Percentiles rank a stretch among this genome's conserved stretches.
Evolutionary conservation across 176 grass and related monocot species (phyloP).

Genomic region (Typha latifolia): DNA sequence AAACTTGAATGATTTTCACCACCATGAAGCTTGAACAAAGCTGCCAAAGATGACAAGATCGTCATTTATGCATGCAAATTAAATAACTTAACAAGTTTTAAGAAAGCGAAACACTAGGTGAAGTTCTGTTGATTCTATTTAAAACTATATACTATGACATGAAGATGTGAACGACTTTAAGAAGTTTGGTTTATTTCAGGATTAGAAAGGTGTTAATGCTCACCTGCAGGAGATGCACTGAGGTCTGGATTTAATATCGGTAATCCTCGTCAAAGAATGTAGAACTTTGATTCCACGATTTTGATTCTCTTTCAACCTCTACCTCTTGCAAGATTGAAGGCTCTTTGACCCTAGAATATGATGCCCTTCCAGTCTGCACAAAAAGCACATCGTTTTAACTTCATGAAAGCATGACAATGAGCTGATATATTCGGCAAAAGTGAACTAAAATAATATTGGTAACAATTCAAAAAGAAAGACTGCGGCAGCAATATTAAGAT

Average conservation of each 20-base stretch:
- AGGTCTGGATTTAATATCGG: slow-evolving; percentile 24
- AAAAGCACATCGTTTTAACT: not conserved
- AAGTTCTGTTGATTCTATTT: not conserved
- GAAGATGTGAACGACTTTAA: not conserved
- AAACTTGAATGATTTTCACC: not conserved
- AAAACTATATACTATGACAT: not conserved
- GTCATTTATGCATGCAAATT: not conserved
- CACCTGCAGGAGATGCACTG: slow-evolving; percentile 5
- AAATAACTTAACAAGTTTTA: too few relatives aligned
- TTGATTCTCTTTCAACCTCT: slow-evolving; percentile 35
- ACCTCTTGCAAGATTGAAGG: slow-evolving; percentile 57
- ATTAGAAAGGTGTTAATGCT: not conserved
- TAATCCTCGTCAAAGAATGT: slow-evolving; percentile 52
- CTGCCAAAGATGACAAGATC: not conserved
- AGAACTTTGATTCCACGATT: slow-evolving; percentile 48
- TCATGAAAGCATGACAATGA: slow-evolving; percentile 1
- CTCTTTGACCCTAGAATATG: slow-evolving; percentile 33
- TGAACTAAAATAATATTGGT: too few relatives aligned
- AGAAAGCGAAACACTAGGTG: not conserved
- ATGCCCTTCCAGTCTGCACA: slow-evolving; percentile 49
- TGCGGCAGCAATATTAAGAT: too few relatives aligned
- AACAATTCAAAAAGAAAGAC: too few relatives aligned
- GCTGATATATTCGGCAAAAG: too few relatives aligned
- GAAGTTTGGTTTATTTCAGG: not conserved
- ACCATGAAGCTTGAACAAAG: not conserved